phyloP scores from a whole-genome alignment of 179 eudicot species.

The Vitellaria paradoxa region DNA sequence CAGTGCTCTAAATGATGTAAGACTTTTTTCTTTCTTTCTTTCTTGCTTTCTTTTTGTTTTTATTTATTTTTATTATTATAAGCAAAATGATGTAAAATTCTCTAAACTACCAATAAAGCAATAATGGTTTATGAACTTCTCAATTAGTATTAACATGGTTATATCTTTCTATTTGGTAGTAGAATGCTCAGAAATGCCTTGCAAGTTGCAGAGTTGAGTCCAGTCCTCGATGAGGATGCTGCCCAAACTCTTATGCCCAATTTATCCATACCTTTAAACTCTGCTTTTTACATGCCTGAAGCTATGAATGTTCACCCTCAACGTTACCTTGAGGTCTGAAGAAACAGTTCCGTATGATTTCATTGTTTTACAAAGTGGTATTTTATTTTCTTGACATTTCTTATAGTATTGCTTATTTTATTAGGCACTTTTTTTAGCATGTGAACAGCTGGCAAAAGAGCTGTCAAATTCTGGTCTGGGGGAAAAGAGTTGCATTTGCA shows the following conservation, averaged over 20 bases:
- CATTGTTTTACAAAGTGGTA: neutral
- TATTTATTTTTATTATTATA: too few species aligned
- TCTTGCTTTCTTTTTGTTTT: too few species aligned
- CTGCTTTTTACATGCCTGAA: conserved; percentile 86
- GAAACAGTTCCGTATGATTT: conserved; percentile 3
- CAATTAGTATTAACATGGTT: neutral
- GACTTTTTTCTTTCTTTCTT: conserved; percentile 9
- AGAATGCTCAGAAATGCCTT: conserved; percentile 79
- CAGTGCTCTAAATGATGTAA: conserved; percentile 64
- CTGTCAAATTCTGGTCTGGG: conserved; percentile 32
- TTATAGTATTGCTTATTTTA: conserved; percentile 8
- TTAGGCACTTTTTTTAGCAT: conserved; percentile 79
- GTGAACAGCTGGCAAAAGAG: conserved; percentile 48
- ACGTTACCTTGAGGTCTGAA: conserved; percentile 70
- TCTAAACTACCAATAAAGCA: conserved; percentile 7
- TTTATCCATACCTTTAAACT: conserved; percentile 60
- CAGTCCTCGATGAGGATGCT: conserved; percentile 50
- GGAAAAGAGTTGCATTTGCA: conserved; percentile 49
- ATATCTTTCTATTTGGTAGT: conserved; percentile 27
- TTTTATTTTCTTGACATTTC: conserved; percentile 16
- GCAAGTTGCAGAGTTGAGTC: conserved; percentile 68
- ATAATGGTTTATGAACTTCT: neutral
- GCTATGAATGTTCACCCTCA: conserved; percentile 83
- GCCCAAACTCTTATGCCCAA: conserved; percentile 67
- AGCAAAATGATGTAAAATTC: conserved; percentile 42